These are phyloP conservation scores for Chrysosporium keratinophilum DNA, from an alignment of 2,329 filamentous ascomycete genomes.

Conservation along the genomic window DNA sequence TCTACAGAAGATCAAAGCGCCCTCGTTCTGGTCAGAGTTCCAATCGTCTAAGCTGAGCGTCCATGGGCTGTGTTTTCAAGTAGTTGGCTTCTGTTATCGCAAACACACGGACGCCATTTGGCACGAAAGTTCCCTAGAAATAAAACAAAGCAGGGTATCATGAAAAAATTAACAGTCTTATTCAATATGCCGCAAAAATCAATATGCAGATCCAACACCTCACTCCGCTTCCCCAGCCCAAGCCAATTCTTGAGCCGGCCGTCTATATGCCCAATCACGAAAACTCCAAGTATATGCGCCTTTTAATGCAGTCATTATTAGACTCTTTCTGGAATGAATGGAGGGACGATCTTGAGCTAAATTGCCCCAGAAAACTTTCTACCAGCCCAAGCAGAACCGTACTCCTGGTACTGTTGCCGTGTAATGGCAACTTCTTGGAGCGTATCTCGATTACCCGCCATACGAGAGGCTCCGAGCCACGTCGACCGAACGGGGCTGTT, in stretches of 20 bases:
- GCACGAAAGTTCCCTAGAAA: background rate
- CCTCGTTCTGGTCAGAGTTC: too few species aligned
- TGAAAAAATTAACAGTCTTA: background rate
- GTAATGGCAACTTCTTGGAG: conserved; percentile 64
- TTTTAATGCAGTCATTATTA: background rate
- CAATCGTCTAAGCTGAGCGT: too few species aligned
- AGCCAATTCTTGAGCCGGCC: background rate
- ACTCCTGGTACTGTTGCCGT: conserved; percentile 79
- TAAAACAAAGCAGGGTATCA: background rate
- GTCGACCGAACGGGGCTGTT: conserved; percentile 60
- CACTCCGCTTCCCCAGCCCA: background rate
- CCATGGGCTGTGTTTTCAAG: too few species aligned
- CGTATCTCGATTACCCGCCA: conserved; percentile 58
- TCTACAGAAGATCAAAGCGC: too few species aligned
- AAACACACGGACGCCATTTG: too few species aligned
- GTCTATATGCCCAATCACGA: background rate
- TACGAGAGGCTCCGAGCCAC: conserved; percentile 72
- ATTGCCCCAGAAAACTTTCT: conserved; percentile 50
- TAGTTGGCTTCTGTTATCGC: too few species aligned
- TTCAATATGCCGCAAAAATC: background rate
- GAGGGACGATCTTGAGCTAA: background rate
- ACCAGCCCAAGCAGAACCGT: conserved; percentile 64
- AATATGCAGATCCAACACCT: too few species aligned
- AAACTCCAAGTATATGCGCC: background rate
- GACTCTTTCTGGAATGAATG: background rate